Evolutionary conservation across 148 eudicot genomes (phyloP).

Genomic region (Pharnaceum exiguum): DNA sequence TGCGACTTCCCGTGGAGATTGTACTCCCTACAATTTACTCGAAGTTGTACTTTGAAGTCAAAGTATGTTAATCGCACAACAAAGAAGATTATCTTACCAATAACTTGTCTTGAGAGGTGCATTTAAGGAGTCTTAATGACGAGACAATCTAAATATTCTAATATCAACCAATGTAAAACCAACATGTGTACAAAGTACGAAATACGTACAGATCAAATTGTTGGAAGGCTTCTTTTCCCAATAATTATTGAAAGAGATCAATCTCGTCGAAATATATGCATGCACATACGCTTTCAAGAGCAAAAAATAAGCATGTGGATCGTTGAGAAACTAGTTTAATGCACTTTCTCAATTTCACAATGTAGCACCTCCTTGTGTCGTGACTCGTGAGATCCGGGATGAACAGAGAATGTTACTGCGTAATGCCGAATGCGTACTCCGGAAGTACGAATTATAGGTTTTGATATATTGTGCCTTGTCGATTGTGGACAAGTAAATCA

Average conservation of each 20-base stretch:
- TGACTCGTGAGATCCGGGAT: not conserved
- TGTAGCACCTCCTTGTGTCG: slow-evolving; percentile 12
- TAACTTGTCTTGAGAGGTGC: not conserved
- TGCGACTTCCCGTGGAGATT: too few species aligned
- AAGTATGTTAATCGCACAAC: not conserved
- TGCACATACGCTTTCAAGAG: slow-evolving; percentile 8
- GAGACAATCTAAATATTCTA: slow-evolving; percentile 8
- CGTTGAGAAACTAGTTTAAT: not conserved
- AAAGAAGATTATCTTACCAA: slow-evolving; percentile 9
- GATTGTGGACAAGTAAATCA: too few species aligned
- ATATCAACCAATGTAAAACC: slow-evolving; percentile 2
- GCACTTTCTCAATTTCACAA: not conserved
- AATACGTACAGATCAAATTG: not conserved
- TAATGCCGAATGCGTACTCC: too few species aligned
- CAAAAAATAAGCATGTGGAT: slow-evolving; percentile 18
- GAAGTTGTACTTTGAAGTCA: slow-evolving; percentile 5
- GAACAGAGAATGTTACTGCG: too few species aligned
- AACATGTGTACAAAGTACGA: slow-evolving; percentile 8
- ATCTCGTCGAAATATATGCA: slow-evolving; percentile 17
- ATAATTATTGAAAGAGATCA: slow-evolving; percentile 19
- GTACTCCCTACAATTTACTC: too few species aligned
- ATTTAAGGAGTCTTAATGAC: not conserved
- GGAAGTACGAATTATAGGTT: too few species aligned
- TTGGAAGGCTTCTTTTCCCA: slow-evolving; percentile 22
- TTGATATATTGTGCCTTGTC: too few species aligned